phyloP scores from a whole-genome alignment of 257 asterid species.

The Salvia hispanica region DNA sequence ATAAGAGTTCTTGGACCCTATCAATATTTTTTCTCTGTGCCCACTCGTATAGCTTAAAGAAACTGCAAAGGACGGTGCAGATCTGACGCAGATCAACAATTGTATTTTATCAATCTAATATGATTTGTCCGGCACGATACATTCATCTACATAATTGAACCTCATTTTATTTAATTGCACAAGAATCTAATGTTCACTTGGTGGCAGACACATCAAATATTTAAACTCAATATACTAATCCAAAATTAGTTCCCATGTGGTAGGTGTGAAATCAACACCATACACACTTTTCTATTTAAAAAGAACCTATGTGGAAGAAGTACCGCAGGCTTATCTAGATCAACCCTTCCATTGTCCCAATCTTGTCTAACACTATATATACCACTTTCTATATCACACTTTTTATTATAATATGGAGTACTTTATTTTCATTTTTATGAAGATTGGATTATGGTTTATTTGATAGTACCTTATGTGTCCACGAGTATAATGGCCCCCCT shows the following conservation, averaged over 20 bases:
- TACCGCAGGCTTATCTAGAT: conserved; percentile 44
- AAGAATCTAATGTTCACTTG: conserved; percentile 71
- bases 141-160: conserved; percentile 32
- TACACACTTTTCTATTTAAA: background rate
- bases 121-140: conserved; percentile 35
- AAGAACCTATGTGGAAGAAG: background rate
- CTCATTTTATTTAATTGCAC: conserved; percentile 35
- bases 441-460: no score
- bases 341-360: conserved; percentile 33
- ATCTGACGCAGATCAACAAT: no score
- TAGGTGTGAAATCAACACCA: conserved; percentile 46
- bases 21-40: no score
- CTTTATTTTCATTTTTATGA: no score
- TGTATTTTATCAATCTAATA: background rate
- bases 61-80: no score
- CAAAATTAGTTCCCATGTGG: conserved; percentile 51
- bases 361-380: no score
- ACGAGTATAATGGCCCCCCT: no score
- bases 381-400: no score
- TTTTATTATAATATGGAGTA: no score
- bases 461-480: no score
- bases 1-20: no score
- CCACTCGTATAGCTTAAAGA: no score
- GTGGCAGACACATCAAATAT: conserved; percentile 78
- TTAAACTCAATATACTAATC: conserved; percentile 36